Evolutionary conservation across 768 basidiomycete species (phyloP), one percentile per base, ranked within the genome.

Genomic region (Amanita inopinata): DNA sequence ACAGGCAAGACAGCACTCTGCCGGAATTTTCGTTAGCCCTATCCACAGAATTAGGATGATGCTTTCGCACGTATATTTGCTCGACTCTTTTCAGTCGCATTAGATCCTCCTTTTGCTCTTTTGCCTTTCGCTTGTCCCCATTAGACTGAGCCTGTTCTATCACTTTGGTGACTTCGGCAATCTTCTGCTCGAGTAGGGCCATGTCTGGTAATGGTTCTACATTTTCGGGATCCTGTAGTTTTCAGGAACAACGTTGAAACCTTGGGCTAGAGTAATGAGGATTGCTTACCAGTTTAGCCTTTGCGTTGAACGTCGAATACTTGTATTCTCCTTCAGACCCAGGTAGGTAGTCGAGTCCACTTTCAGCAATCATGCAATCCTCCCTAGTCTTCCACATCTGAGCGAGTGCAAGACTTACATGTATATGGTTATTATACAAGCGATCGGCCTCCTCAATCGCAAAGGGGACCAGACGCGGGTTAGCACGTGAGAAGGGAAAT

Each of bases 381-480:
- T 97, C 93, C 51, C 96, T 71, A 12, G 90, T 86, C 57, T 83
- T 74, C 89, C 90, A 97, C 78, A 93, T 89, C 65, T 99, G 96
- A 65, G 79, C 78, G 12, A 97, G 64, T 17, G 91, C 76, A 38
- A 93, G 67, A 36, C 88, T 85, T 46, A 97, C 71, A 55, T 96
- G 83, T 78, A 94, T 83, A 56, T 98, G 91, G 49, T 76, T 77
- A 49, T 78, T 76, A 58, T 93, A 98, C 33, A 99, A 71, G 40
- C 76, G 78, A 59, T 94, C 90, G 1, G 96, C 96, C 59, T 99
- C 96, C 33, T 91, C 90, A 46, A 99, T 91, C 3, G 92, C 91
- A 58, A 83, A 92, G 2, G 96, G 96, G 2, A 98, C 88, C n/a
- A 87, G 66, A 31, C 76, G 73, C 17, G 68, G 69, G 33, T 40